Percentiles rank a stretch among this genome's conserved stretches.
phyloP scores from a whole-genome alignment of 176 grass and related monocot species.

The Hyparrhenia diplandra region DNA sequence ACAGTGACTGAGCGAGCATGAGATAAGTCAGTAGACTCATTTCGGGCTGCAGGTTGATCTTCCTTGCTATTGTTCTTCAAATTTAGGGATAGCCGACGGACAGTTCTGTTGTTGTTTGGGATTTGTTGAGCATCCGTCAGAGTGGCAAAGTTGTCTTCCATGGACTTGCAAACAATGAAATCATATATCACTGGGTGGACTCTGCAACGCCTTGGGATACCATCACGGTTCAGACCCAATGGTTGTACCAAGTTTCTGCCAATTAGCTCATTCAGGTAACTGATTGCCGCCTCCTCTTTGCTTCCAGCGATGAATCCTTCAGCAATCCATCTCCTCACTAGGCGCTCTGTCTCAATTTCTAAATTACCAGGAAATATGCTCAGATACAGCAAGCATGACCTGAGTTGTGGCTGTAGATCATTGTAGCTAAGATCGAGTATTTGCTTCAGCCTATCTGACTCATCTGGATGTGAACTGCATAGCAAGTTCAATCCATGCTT shows the following conservation, averaged over 20 bases:
- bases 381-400: constrained; percentile 20
- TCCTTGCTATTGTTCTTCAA: neutral
- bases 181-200: constrained; percentile 39
- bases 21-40: neutral
- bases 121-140: no score
- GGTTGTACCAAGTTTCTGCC: constrained; percentile 21
- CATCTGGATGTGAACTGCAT: neutral
- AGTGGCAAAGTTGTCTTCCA: constrained; percentile 39
- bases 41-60: neutral
- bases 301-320: constrained; percentile 7
- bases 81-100: constrained; percentile 8
- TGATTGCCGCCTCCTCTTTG: constrained; percentile 1
- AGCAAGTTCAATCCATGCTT: neutral
- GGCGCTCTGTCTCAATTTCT: neutral
- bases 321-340: constrained; percentile 33
- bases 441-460: neutral
- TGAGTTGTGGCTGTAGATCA: constrained; percentile 23
- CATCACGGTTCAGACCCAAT: neutral
- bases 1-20: neutral
- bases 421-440: constrained; percentile 30
- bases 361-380: constrained; percentile 33
- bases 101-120: no score
- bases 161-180: constrained; percentile 29
- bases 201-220: neutral
- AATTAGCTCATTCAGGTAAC: constrained; percentile 33